Percentiles rank a stretch among this genome's conserved stretches.
Conservation (phyloP, 2,329 filamentous ascomycete species). For the Chaetomium globosum region DNA sequence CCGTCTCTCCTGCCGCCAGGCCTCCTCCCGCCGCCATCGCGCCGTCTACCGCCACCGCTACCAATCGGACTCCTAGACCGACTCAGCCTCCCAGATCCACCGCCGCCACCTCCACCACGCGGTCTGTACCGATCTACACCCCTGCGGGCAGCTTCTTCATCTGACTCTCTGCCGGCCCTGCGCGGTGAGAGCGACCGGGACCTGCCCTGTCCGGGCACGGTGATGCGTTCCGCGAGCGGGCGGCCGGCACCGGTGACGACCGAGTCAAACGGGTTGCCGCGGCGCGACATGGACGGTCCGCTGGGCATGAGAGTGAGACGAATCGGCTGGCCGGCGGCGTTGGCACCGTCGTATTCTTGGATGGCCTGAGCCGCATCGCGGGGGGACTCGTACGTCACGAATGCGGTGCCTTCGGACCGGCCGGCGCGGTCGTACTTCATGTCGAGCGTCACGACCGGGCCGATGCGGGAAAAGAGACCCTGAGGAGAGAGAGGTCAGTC, state of each 20-base stretch:
- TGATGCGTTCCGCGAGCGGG: constrained; percentile 64
- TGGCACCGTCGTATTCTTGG: constrained; percentile 82
- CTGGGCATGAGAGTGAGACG: constrained; percentile 66
- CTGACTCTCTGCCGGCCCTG: constrained; percentile 39
- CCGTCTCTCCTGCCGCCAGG: constrained; percentile 39
- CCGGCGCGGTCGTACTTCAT: constrained; percentile 85
- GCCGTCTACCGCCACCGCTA: constrained; percentile 43
- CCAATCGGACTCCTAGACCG: constrained; percentile 64
- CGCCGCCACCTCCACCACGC: constrained; percentile 44
- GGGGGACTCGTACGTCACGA: constrained; percentile 73
- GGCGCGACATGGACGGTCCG: constrained; percentile 45
- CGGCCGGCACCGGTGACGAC: constrained; percentile 54
- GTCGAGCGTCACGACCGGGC: constrained; percentile 67
- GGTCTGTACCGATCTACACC: constrained; percentile 81
- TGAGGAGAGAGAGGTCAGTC: constrained; percentile 42
- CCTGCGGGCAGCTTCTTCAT: constrained; percentile 63
- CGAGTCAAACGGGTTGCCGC: constrained; percentile 60
- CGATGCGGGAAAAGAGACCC: constrained; percentile 81
- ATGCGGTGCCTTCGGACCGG: constrained; percentile 82
- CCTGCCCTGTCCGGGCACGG: constrained; percentile 52
- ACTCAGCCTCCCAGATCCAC: constrained; percentile 39
- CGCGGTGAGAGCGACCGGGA: constrained; percentile 64
- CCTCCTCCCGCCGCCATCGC: constrained; percentile 36
- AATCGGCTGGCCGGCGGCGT: constrained; percentile 87
- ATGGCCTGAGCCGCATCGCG: constrained; percentile 76